Base-by-base conservation (phyloP, 495 filamentous ascomycete species). In the Penicillium canariense region DNA sequence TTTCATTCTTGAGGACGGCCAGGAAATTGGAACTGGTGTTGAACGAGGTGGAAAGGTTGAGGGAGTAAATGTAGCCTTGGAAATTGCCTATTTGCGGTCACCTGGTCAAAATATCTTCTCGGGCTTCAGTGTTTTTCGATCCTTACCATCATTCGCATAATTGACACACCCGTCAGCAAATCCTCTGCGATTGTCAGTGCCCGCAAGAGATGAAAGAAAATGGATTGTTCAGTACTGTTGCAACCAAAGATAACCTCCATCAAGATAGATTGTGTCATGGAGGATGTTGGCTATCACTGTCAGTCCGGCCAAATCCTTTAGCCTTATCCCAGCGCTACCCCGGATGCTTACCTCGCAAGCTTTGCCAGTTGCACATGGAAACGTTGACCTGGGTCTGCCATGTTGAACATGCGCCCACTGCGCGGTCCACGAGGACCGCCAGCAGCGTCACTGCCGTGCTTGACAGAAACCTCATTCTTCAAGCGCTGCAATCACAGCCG, bases 221-320 rank as follows among this genome's bases (percentile, higher is more conserved):
- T 2, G n/a, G 10, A 14, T 2, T 12, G 12, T n/a, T 8, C 49
- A 68, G 27, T 62, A 72, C 72, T 34, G 68, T 30, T 70, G 36
- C 73, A 79, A 85, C 57, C 57, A 77, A 22, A 85, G 50, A 50
- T 59, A 40, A 3, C 87, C 87, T 35, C 87, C 87, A 62, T 90
- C 86, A 17, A 90, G 50, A 58, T 85, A 90, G 23, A 89, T 69
- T 2, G 78, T 86, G 60, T 90, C 85, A 22, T 77, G 81, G 36
- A 89, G 73, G 2, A 86, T 67, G 43, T 80, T 80, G 55, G 77
- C 87, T 86, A 50, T 42, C 25, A 20, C 26, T 5, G 14, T 9
- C 2, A 34, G 31, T 34, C 1, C 14, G 1, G 31, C 31, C 31
- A 14, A 34, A 1, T 34, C 31, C 31, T 9, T 9, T 34, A 9